Conservation (phyloP, 2,329 filamentous ascomycete species). For the Exophiala alcalophila region DNA sequence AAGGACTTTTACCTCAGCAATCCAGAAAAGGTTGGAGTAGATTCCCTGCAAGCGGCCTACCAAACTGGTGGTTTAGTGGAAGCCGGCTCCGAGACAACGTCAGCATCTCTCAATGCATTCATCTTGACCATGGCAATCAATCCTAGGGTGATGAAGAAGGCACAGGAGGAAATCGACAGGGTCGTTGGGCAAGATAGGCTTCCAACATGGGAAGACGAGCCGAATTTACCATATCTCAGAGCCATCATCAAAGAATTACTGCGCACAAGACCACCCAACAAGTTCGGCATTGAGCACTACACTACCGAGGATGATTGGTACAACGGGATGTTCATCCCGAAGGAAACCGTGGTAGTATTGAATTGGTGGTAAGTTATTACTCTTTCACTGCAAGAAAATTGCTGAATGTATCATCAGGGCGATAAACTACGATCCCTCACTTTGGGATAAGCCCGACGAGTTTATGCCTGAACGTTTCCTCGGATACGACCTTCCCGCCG, state of each 20-base stretch:
- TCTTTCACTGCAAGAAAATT: not conserved
- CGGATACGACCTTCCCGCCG: slow-evolving; percentile 32
- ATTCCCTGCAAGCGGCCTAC: slow-evolving; percentile 22
- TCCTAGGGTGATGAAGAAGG: slow-evolving; percentile 45
- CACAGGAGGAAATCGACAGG: slow-evolving; percentile 50
- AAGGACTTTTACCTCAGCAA: slow-evolving; percentile 23
- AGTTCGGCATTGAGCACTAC: slow-evolving; percentile 37
- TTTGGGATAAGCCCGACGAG: slow-evolving; percentile 21
- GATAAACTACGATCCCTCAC: slow-evolving; percentile 27
- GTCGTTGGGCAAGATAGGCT: slow-evolving; percentile 50
- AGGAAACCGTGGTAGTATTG: slow-evolving; percentile 33
- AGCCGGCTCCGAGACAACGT: slow-evolving; percentile 31
- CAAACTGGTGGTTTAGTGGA: slow-evolving; percentile 28
- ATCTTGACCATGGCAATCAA: slow-evolving; percentile 37
- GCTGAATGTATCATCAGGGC: slow-evolving; percentile 21
- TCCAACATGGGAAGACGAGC: slow-evolving; percentile 50
- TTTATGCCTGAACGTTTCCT: slow-evolving; percentile 26
- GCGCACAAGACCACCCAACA: slow-evolving; percentile 45
- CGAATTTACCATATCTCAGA: slow-evolving; percentile 52
- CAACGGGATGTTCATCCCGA: slow-evolving; percentile 29
- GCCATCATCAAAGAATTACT: slow-evolving; percentile 37
- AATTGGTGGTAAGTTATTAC: slow-evolving; percentile 45
- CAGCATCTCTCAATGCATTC: slow-evolving; percentile 26
- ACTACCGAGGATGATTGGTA: slow-evolving; percentile 29
- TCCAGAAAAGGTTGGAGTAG: slow-evolving; percentile 20